These are phyloP conservation scores for Nematocida ausubeli DNA, from an alignment of 371 early-diverging fungal genomes.

Conservation along the genomic window DNA sequence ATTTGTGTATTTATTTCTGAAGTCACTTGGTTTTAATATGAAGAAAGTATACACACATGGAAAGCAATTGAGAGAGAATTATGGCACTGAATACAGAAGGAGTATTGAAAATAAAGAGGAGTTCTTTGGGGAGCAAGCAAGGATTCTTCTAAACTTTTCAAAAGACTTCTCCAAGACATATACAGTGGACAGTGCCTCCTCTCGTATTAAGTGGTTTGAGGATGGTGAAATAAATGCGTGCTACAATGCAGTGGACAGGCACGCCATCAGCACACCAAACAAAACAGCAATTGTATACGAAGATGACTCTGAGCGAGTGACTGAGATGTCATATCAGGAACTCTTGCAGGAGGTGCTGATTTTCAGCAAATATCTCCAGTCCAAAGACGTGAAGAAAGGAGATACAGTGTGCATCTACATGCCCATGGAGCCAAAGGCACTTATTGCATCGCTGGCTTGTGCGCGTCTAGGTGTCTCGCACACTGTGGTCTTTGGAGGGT, in stretches of 20 bases:
- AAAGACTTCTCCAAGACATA: constrained; percentile 24
- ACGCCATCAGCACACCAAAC: constrained; percentile 70
- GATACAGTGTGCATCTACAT: constrained; percentile 86
- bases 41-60: constrained; percentile 36
- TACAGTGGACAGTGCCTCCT: neutral
- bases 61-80: constrained; percentile 31
- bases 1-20: constrained; percentile 34
- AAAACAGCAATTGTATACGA: constrained; percentile 81
- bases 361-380: constrained; percentile 75
- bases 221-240: constrained; percentile 84
- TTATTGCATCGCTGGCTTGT: constrained; percentile 82
- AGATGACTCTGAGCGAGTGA: constrained; percentile 77
- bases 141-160: constrained; percentile 12
- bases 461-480: constrained; percentile 83
- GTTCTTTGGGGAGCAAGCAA: constrained; percentile 44
- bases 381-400: constrained; percentile 74
- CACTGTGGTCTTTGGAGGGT: constrained; percentile 88
- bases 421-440: constrained; percentile 89
- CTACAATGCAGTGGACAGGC: constrained; percentile 91
- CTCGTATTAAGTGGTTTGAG: constrained; percentile 79
- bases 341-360: constrained; percentile 75
- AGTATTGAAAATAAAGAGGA: constrained; percentile 56
- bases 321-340: constrained; percentile 76
- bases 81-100: constrained; percentile 53
- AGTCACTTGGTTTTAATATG: neutral